These are phyloP conservation scores for Adenanthera pavonina DNA, from an alignment of 306 rosid species.

Conservation along the genomic window DNA sequence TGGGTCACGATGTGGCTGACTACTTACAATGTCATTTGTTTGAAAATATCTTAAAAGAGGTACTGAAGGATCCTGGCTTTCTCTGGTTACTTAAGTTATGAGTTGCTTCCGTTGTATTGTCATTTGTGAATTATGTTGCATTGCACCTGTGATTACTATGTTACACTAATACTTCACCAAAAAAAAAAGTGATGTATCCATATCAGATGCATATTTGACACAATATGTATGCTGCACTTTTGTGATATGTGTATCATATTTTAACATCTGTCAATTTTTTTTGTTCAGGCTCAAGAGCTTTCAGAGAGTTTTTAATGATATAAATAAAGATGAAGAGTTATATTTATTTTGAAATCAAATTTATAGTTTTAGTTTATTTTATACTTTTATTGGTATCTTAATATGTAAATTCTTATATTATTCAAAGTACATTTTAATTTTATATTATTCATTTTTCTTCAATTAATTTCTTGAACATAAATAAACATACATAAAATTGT, in stretches of 20 bases:
- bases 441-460: not conserved
- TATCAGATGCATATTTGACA: not conserved
- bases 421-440: not conserved
- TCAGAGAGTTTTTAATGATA: not conserved
- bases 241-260: not conserved
- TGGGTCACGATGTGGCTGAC: constrained; percentile 78
- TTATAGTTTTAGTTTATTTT: not conserved
- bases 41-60: constrained; percentile 84
- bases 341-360: not conserved
- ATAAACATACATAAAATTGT: no score
- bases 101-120: constrained; percentile 9
- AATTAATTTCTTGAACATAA: no score
- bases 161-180: not conserved
- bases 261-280: not conserved
- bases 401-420: not conserved
- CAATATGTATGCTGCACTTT: not conserved
- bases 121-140: no score
- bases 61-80: constrained; percentile 26
- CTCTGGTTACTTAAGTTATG: constrained; percentile 12
- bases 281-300: not conserved
- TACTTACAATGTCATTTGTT: constrained; percentile 78
- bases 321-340: not conserved
- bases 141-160: no score
- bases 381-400: not conserved
- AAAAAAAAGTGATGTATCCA: not conserved